These are phyloP conservation scores for Umbilicus rupestris DNA, from an alignment of 164 flowering plant genomes.

Conservation along the genomic window DNA sequence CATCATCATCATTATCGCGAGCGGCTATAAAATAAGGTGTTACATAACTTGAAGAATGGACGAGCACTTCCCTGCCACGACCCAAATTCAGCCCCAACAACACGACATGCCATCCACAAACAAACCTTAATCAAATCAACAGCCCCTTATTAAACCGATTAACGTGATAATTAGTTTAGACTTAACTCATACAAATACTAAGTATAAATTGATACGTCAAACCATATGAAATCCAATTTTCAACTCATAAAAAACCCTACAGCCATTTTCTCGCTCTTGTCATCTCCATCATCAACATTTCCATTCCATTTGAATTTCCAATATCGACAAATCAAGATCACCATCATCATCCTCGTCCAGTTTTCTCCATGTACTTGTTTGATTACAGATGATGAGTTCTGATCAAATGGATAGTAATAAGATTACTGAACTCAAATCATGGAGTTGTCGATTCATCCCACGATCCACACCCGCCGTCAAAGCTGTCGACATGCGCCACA, in stretches of 20 bases:
- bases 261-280: background rate
- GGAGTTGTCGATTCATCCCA: background rate
- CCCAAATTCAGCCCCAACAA: background rate
- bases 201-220: background rate
- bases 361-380: too few relatives aligned
- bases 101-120: slow-evolving; percentile 4
- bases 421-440: background rate
- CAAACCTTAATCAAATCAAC: background rate
- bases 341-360: background rate
- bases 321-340: background rate
- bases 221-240: background rate
- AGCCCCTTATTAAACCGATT: background rate
- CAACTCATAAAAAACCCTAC: background rate
- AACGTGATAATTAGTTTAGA: background rate
- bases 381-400: background rate
- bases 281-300: background rate
- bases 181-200: background rate
- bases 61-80: background rate
- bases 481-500: background rate
- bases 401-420: background rate
- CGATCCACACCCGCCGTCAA: background rate
- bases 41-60: background rate
- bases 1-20: too few relatives aligned
- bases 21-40: too few relatives aligned
- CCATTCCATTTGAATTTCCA: slow-evolving; percentile 1